phyloP scores from a whole-genome alignment of 805 yeast species.

The Pichia rugopelliculosa region DNA sequence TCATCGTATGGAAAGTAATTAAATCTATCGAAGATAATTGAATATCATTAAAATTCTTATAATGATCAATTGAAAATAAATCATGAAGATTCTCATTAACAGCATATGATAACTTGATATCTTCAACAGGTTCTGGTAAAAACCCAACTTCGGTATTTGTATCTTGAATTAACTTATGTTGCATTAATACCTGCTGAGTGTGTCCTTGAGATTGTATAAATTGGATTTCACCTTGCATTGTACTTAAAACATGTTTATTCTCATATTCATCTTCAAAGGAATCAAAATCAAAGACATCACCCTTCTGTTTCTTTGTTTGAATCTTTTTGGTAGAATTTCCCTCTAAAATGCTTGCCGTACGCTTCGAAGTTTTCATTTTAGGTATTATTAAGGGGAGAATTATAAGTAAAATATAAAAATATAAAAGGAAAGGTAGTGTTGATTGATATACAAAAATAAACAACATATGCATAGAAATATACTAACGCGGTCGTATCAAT shows the following conservation, averaged over 20 bases:
- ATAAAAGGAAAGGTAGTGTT: not conserved
- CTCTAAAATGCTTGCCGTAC: not conserved
- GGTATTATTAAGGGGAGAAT: too few relatives aligned
- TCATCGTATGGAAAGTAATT: not conserved
- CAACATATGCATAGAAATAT: too few relatives aligned
- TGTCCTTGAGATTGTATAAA: slow-evolving; percentile 1
- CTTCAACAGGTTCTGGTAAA: not conserved
- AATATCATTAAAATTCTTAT: not conserved
- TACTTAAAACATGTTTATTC: not conserved
- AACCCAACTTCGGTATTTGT: not conserved
- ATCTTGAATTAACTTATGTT: not conserved
- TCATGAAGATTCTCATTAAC: not conserved
- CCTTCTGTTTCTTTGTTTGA: not conserved
- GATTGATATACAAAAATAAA: not conserved
- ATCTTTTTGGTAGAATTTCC: not conserved
- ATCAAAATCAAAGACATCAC: not conserved
- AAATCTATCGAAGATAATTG: slow-evolving; percentile 6
- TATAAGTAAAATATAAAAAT: not conserved
- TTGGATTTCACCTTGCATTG: not conserved
- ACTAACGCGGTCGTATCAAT: not conserved
- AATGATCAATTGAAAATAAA: slow-evolving; percentile 1
- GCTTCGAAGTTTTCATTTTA: not conserved
- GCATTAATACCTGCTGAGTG: not conserved
- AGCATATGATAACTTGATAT: not conserved
- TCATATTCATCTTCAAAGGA: not conserved